Conservation (phyloP, 2,329 filamentous ascomycete species). For the Endothia cerciana region DNA sequence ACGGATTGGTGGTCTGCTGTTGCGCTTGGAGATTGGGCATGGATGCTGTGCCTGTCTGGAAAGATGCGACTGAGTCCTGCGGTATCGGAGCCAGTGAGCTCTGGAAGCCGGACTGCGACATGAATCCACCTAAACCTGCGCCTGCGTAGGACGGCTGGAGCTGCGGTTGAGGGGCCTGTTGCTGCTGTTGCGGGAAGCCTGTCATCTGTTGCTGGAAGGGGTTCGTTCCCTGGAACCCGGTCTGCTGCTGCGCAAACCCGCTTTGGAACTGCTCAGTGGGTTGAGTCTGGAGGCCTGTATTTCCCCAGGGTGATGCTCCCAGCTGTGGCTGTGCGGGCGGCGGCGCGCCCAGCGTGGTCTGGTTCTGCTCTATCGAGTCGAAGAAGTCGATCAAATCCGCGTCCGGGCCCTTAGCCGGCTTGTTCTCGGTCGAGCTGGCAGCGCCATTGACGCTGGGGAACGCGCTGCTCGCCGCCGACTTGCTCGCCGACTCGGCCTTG, state of each 20-base stretch:
- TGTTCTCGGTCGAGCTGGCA: constrained; percentile 33
- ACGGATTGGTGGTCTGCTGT: constrained; percentile 82
- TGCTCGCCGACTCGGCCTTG: constrained; percentile 42
- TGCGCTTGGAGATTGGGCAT: constrained; percentile 51
- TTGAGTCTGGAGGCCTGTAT: constrained; percentile 41
- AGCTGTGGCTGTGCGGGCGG: constrained; percentile 41
- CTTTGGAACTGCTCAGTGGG: constrained; percentile 44
- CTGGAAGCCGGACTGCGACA: constrained; percentile 64
- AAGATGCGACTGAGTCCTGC: constrained; percentile 57
- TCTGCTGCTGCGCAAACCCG: constrained; percentile 46
- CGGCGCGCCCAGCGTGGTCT: constrained; percentile 67
- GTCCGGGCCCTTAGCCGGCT: constrained; percentile 63
- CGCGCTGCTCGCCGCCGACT: constrained; percentile 42
- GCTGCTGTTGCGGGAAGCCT: constrained; percentile 40
- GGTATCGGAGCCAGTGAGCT: constrained; percentile 59
- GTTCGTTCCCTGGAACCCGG: constrained; percentile 45
- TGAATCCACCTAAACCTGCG: constrained; percentile 83
- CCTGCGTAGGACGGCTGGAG: constrained; percentile 62
- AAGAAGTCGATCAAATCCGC: constrained; percentile 93
- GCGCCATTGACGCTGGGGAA: constrained; percentile 46
- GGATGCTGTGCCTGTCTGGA: constrained; percentile 49
- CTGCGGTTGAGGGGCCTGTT: constrained; percentile 40
- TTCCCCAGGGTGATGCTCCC: constrained; percentile 26
- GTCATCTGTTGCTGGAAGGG: constrained; percentile 47
- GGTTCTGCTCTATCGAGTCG: constrained; percentile 84